These are phyloP conservation scores for Penicillium taxi DNA, from an alignment of 495 filamentous ascomycete genomes.

Conservation along the genomic window DNA sequence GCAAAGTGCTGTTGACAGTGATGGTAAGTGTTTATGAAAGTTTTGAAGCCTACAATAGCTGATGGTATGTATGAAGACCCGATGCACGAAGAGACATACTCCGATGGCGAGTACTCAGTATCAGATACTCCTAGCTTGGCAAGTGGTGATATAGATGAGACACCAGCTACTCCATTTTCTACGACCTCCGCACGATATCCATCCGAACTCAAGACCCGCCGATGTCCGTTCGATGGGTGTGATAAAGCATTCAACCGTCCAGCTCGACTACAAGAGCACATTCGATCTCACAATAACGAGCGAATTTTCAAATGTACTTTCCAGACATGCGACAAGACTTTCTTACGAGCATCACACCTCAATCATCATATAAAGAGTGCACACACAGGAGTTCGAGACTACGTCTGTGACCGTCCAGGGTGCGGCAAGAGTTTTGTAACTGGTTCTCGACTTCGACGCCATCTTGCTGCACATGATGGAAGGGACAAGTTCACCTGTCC, in stretches of 20 bases:
- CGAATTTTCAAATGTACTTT: constrained; percentile 63
- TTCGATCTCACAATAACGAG: constrained; percentile 73
- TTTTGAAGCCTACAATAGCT: not conserved
- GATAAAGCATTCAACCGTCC: constrained; percentile 81
- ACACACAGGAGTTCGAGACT: constrained; percentile 63
- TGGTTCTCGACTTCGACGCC: constrained; percentile 60
- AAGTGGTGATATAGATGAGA: constrained; percentile 36
- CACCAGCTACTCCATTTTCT: constrained; percentile 46
- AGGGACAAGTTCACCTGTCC: constrained; percentile 63
- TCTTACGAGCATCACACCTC: constrained; percentile 73
- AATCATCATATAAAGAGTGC: constrained; percentile 73
- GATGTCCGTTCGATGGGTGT: constrained; percentile 63
- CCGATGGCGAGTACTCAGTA: constrained; percentile 30
- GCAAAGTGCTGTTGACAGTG: constrained; percentile 17
- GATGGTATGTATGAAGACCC: constrained; percentile 21
- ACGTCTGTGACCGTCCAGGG: constrained; percentile 58
- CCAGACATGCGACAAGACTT: constrained; percentile 67
- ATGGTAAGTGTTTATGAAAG: constrained; percentile 17
- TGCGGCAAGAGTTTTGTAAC: constrained; percentile 80
- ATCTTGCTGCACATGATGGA: constrained; percentile 60
- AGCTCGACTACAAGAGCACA: constrained; percentile 66
- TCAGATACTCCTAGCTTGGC: constrained; percentile 22
- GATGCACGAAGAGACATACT: constrained; percentile 37
- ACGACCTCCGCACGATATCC: constrained; percentile 49
- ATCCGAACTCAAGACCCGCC: constrained; percentile 64